phyloP scores from a whole-genome alignment of 192 early-diverging fungal genomes.

The Haplosporangium gracile region DNA sequence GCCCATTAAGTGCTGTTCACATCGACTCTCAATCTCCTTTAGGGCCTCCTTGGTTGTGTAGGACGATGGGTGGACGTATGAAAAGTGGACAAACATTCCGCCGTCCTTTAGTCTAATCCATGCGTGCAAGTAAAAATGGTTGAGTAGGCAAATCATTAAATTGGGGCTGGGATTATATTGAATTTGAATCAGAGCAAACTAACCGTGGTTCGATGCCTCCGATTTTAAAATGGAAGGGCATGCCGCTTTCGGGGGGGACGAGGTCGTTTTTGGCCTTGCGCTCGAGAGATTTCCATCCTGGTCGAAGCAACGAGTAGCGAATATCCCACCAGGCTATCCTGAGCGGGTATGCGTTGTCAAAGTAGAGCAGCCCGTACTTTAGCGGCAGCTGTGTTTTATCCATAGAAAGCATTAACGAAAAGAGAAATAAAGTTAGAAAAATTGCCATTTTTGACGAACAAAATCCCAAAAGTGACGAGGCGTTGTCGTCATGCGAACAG shows the following conservation, averaged over 20 bases:
- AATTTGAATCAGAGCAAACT: neutral
- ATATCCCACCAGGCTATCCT: slow-evolving; percentile 56
- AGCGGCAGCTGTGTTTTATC: slow-evolving; percentile 25
- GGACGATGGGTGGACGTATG: slow-evolving; percentile 54
- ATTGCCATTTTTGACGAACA: slow-evolving; percentile 11
- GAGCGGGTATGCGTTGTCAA: slow-evolving; percentile 55
- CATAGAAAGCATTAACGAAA: neutral
- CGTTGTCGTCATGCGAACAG: neutral
- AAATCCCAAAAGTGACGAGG: neutral
- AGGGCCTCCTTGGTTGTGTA: slow-evolving; percentile 53
- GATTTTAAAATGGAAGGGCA: slow-evolving; percentile 66
- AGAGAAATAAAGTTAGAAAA: slow-evolving; percentile 1
- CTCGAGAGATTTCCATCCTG: slow-evolving; percentile 51
- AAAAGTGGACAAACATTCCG: slow-evolving; percentile 68
- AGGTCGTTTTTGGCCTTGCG: slow-evolving; percentile 50
- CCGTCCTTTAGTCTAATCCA: slow-evolving; percentile 61
- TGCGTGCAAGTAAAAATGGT: neutral
- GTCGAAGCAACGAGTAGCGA: slow-evolving; percentile 36
- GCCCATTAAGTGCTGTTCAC: slow-evolving; percentile 68
- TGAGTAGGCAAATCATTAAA: neutral
- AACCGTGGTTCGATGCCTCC: slow-evolving; percentile 66
- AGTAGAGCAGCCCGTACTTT: slow-evolving; percentile 49
- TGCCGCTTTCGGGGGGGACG: slow-evolving; percentile 58
- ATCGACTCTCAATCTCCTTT: slow-evolving; percentile 57
- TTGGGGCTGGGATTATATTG: neutral